Percentiles rank a stretch among this genome's conserved stretches.
These are phyloP conservation scores for Botrytis cinerea DNA, from an alignment of 2,329 filamentous ascomycete genomes.

Conservation along the genomic window DNA sequence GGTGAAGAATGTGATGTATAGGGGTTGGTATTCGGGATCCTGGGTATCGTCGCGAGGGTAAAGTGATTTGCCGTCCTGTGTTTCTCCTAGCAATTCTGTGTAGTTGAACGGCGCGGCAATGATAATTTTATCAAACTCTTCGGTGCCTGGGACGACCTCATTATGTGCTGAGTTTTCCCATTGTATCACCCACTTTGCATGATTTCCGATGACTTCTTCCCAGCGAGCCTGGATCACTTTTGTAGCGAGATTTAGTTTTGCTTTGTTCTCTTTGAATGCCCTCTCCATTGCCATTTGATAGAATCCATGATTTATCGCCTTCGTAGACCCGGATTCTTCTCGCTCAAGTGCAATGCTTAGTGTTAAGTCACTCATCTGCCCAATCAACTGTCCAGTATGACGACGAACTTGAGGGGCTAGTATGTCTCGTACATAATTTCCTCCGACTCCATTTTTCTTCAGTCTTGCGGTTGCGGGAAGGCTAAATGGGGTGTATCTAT, in stretches of 20 bases:
- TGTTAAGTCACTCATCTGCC: constrained; percentile 8
- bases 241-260: not conserved
- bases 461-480: not conserved
- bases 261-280: not conserved
- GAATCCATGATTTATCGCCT: not conserved
- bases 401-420: constrained; percentile 18
- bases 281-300: not conserved
- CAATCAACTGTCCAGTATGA: constrained; percentile 14
- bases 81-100: not conserved
- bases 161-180: not conserved
- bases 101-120: not conserved
- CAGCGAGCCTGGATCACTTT: not conserved
- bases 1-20: constrained; percentile 12
- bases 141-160: not conserved
- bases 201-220: not conserved
- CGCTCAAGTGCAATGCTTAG: constrained; percentile 9
- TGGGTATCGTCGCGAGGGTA: not conserved
- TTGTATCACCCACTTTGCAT: constrained; percentile 1
- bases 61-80: not conserved
- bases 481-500: not conserved
- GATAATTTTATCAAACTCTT: constrained; percentile 12
- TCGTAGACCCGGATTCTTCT: not conserved
- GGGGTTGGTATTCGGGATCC: not conserved
- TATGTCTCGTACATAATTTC: not conserved
- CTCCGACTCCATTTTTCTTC: constrained; percentile 3